phyloP scores from a whole-genome alignment of 352 stramenopile species.

The Phytophthora nicotianae region DNA sequence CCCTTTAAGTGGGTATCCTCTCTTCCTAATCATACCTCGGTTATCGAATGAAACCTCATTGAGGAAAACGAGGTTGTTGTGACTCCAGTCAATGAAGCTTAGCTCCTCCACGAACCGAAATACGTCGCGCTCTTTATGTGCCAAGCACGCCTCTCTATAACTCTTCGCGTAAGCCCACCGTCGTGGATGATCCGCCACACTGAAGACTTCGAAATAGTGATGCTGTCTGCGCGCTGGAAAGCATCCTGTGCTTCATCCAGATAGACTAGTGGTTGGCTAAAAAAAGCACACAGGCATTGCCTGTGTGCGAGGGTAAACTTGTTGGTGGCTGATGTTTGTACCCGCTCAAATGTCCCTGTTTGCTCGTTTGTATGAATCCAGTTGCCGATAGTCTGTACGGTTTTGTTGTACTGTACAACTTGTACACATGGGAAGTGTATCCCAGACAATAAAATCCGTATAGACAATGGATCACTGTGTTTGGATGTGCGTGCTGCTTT shows the following conservation, averaged over 20 bases:
- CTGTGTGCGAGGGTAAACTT: neutral
- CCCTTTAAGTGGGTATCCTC: neutral
- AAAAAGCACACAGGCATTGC: neutral
- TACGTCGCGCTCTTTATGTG: neutral
- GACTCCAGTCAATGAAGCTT: neutral
- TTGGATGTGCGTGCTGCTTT: neutral
- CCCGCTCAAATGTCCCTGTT: neutral
- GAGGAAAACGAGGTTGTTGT: neutral
- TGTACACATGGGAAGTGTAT: neutral
- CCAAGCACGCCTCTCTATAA: neutral
- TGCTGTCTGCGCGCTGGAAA: neutral
- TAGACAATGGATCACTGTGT: neutral
- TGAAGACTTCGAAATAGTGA: neutral
- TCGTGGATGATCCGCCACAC: neutral
- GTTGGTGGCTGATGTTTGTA: neutral
- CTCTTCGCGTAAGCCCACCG: neutral
- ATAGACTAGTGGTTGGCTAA: neutral
- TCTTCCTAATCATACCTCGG: neutral
- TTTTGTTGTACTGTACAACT: neutral
- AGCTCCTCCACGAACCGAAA: neutral
- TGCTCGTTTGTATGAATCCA: neutral
- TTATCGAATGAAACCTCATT: neutral
- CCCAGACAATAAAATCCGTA: neutral
- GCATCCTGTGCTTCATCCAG: neutral
- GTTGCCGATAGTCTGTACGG: neutral